Conservation (phyloP, 2,329 filamentous ascomycete genomes). For the Ambrosiella cleistominuta region DNA sequence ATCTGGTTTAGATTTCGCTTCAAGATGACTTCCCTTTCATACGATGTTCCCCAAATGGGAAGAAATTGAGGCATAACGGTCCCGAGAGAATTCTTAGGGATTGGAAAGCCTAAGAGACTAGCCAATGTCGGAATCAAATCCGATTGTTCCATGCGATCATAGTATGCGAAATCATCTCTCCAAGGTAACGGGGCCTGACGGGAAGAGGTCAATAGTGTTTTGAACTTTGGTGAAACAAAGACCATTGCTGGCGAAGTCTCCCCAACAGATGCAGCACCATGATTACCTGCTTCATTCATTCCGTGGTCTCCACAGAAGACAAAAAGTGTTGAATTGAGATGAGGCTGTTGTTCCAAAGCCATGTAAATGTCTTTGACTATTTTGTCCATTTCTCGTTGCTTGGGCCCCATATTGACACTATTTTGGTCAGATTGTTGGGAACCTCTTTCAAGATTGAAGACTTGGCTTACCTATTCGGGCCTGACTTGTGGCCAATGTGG, state of each 20-base stretch:
- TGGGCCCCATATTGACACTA: slow-evolving; percentile 78
- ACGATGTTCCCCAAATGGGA: slow-evolving; percentile 53
- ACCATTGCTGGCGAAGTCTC: slow-evolving; percentile 87
- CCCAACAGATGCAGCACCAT: slow-evolving; percentile 81
- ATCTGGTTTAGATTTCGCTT: slow-evolving; percentile 69
- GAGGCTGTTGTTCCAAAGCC: slow-evolving; percentile 50
- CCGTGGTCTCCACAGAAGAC: slow-evolving; percentile 88
- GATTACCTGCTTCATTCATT: slow-evolving; percentile 98
- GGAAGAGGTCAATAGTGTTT: slow-evolving; percentile 34
- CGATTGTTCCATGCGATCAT: slow-evolving; percentile 74
- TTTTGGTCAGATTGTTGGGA: not conserved
- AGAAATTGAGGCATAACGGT: slow-evolving; percentile 68
- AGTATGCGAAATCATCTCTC: slow-evolving; percentile 63
- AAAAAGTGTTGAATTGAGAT: slow-evolving; percentile 63
- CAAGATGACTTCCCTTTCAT: slow-evolving; percentile 49
- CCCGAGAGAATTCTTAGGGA: slow-evolving; percentile 79
- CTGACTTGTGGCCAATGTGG: slow-evolving; percentile 93
- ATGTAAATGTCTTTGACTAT: slow-evolving; percentile 62
- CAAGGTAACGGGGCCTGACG: not conserved
- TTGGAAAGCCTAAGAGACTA: slow-evolving; percentile 69
- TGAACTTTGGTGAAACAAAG: slow-evolving; percentile 75
- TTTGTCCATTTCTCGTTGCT: slow-evolving; percentile 84
- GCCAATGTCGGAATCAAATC: slow-evolving; percentile 84
- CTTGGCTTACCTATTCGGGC: slow-evolving; percentile 50
- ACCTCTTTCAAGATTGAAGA: not conserved